phyloP scores from a whole-genome alignment of 805 yeast species.

The Ogataea philodendri region DNA sequence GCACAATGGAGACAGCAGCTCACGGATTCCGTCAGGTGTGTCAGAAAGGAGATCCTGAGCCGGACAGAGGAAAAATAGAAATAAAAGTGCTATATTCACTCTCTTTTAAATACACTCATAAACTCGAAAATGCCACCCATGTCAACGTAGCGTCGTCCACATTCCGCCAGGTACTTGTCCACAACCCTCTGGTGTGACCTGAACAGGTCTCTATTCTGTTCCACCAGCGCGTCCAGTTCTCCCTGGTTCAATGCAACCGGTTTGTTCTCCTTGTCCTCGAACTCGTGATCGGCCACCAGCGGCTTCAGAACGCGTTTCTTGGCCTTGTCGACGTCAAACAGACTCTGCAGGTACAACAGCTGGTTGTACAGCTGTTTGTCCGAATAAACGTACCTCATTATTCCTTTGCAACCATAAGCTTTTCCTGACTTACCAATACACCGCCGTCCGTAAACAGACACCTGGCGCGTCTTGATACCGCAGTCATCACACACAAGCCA shows the following conservation, averaged over 20 bases:
- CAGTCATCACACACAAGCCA: constrained; percentile 90
- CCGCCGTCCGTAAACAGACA: constrained; percentile 84
- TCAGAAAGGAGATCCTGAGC: constrained; percentile 8
- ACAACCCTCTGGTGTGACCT: constrained; percentile 55
- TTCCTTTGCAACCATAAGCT: constrained; percentile 71
- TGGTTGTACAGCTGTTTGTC: constrained; percentile 87
- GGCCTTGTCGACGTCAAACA: constrained; percentile 82
- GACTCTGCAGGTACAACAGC: constrained; percentile 68
- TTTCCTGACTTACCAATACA: constrained; percentile 68
- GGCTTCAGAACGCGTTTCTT: constrained; percentile 57
- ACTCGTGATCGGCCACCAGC: constrained; percentile 33
- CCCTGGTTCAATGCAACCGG: constrained; percentile 39
- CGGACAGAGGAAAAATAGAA: constrained; percentile 10
- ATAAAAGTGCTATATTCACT: constrained; percentile 3
- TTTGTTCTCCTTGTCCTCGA: constrained; percentile 23
- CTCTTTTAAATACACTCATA: constrained; percentile 22
- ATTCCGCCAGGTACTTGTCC: constrained; percentile 68
- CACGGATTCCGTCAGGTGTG: constrained; percentile 6
- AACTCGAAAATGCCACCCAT: constrained; percentile 69
- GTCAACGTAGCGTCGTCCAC: constrained; percentile 88
- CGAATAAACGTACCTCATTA: constrained; percentile 70
- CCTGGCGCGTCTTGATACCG: constrained; percentile 74
- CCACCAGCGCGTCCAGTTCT: constrained; percentile 70
- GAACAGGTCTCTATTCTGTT: constrained; percentile 70
- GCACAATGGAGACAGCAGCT: constrained; percentile 3